Evolutionary conservation across 116 monocot genomes (phyloP), one percentile per base, ranked within the genome.

Genomic region (Dioscorea cayenensis): DNA sequence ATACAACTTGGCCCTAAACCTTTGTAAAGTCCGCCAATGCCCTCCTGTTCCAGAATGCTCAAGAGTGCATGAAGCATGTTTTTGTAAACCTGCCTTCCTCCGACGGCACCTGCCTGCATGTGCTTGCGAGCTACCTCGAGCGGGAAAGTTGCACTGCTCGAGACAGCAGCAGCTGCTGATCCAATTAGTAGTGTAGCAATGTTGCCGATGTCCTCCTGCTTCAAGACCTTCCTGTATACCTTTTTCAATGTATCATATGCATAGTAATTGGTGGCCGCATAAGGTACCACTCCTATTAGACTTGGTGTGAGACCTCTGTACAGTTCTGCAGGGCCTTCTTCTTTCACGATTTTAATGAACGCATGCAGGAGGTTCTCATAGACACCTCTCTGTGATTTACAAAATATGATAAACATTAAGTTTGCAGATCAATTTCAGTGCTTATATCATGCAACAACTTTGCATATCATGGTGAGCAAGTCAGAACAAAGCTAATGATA

Each of bases 81-180:
- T 68, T 86, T 86, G 74, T 97, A 97, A 2, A 97, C 89, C 75
- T 84, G 90, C 67, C 94, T 73, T 4, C 99, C 94, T 10, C 94
- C 94, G 0, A 99, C 86, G 0, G 94, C 94, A n/a, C 99, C 99
- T 0, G 94, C 91, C 48, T 99, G 99, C 99, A 99, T 91, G 58
- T 94, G 97, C 75, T 97, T 97, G 17, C 97, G 82, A 14, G 97
- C 97, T 4, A 97, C 97, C 71, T 97, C 97, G 2, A 97, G 90
- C 2, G 97, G 97, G 75, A 93, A 97, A 0, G 93, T 97, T 17
- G 97, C 88, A 37, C 72, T 90, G 75, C 90, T 90, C 0, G 97
- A 93, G n/a, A 97, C 88, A 4, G 97, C 97, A 50, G 93, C 93
- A 17, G 97, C 90, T 2, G 90, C 83, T 5, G 97, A 97, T 3